Evolutionary conservation across 495 filamentous ascomycete species (phyloP).

Genomic region (Penicillium verhagenii): DNA sequence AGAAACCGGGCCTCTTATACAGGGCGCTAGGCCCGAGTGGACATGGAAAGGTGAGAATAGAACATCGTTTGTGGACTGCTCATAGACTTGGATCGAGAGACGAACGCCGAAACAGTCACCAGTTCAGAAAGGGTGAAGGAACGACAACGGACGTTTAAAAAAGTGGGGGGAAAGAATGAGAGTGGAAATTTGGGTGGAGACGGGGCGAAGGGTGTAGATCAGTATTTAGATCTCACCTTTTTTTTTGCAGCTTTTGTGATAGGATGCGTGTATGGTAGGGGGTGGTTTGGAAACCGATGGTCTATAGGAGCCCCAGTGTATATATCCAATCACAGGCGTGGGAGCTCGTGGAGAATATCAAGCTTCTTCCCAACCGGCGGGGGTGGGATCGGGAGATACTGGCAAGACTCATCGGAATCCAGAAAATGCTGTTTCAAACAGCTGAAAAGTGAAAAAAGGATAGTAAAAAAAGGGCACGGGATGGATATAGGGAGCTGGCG

Average conservation of each 20-base stretch:
- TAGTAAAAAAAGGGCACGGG: no score
- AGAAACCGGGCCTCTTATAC: not conserved
- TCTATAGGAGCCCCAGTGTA: not conserved
- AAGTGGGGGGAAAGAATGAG: not conserved
- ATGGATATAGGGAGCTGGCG: not conserved
- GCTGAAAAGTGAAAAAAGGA: not conserved
- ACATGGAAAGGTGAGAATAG: constrained; percentile 10
- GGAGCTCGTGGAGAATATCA: no score
- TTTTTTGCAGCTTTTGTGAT: not conserved
- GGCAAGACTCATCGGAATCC: not conserved
- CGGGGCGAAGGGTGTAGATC: not conserved
- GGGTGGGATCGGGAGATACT: not conserved
- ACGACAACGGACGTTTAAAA: no score
- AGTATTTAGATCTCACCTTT: not conserved
- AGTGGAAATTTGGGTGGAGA: not conserved
- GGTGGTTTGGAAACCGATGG: not conserved
- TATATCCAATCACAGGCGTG: not conserved
- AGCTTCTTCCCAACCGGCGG: not conserved
- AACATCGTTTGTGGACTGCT: constrained; percentile 24
- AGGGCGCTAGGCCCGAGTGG: not conserved
- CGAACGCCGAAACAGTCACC: constrained; percentile 12
- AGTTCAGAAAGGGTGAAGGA: not conserved
- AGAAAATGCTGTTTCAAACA: not conserved
- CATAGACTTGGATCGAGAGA: constrained; percentile 4
- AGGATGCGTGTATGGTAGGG: not conserved